phyloP scores from a whole-genome alignment of 139 green algal genomes.

The Chlorella ohadii region DNA sequence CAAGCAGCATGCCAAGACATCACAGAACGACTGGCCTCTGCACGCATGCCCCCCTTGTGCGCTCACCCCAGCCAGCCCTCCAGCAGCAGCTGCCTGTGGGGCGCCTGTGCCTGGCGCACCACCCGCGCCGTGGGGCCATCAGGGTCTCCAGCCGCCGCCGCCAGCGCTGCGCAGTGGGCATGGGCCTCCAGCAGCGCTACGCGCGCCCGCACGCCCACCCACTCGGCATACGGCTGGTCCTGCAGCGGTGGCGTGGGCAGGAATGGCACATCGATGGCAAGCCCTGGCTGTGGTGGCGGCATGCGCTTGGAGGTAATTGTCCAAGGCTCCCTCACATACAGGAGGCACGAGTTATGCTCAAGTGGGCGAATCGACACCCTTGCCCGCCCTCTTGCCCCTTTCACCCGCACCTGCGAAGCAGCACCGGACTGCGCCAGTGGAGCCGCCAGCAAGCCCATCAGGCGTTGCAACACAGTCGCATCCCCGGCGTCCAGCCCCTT shows the following conservation, averaged over 20 bases:
- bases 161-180: slow-evolving; percentile 65
- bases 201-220: slow-evolving; percentile 62
- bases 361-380: too few relatives aligned
- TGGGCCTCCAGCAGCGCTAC: slow-evolving; percentile 68
- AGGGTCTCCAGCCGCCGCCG: neutral
- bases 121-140: slow-evolving; percentile 24
- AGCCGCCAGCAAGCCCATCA: slow-evolving; percentile 70
- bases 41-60: too few relatives aligned
- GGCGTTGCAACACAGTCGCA: slow-evolving; percentile 65
- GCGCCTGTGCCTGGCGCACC: slow-evolving; percentile 49
- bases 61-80: slow-evolving; percentile 33
- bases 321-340: too few relatives aligned
- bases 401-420: neutral
- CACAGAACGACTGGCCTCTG: too few relatives aligned
- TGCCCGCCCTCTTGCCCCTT: neutral
- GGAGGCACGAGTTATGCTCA: too few relatives aligned
- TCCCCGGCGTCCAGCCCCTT: slow-evolving; percentile 62
- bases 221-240: slow-evolving; percentile 73
- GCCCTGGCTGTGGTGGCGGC: too few relatives aligned
- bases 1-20: too few relatives aligned
- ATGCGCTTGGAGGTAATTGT: too few relatives aligned
- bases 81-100: slow-evolving; percentile 36
- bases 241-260: neutral
- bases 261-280: neutral
- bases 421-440: slow-evolving; percentile 54